Percentiles rank a stretch among this genome's conserved stretches.
Conservation (phyloP, 768 basidiomycete genomes). For the Lactarius quietus region DNA sequence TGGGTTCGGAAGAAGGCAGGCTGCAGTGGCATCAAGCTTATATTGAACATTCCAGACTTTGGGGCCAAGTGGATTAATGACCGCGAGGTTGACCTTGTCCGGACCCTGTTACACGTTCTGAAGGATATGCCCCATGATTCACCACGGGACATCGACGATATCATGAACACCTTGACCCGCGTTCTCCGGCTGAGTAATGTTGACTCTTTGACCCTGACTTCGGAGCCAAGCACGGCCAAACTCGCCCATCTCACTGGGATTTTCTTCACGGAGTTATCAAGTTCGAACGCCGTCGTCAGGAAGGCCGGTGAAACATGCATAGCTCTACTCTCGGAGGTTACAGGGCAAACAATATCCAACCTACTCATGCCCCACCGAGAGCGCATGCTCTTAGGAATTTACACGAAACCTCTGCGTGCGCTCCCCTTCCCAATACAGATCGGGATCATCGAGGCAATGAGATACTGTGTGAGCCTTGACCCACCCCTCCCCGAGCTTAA, state of each 20-base stretch:
- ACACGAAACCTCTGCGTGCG: slow-evolving; percentile 93
- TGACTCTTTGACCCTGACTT: slow-evolving; percentile 45
- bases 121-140: slow-evolving; percentile 93
- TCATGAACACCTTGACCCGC: slow-evolving; percentile 68
- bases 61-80: slow-evolving; percentile 79
- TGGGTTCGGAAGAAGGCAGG: slow-evolving; percentile 91
- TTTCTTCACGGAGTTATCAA: slow-evolving; percentile 85
- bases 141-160: slow-evolving; percentile 74
- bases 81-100: slow-evolving; percentile 84
- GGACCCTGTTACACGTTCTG: slow-evolving; percentile 84
- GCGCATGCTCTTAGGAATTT: slow-evolving; percentile 84
- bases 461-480: slow-evolving; percentile 85
- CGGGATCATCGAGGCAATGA: slow-evolving; percentile 95
- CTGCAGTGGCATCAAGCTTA: slow-evolving; percentile 77
- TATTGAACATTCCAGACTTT: slow-evolving; percentile 67
- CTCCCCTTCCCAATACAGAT: slow-evolving; percentile 94
- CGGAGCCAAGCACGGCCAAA: slow-evolving; percentile 40
- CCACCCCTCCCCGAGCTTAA: slow-evolving; percentile 90
- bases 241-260: slow-evolving; percentile 71
- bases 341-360: slow-evolving; percentile 66
- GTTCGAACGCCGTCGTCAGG: slow-evolving; percentile 81
- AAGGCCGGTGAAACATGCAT: slow-evolving; percentile 81
- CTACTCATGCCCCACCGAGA: slow-evolving; percentile 84
- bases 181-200: slow-evolving; percentile 61
- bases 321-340: slow-evolving; percentile 68